Base-by-base conservation (phyloP, 352 stramenopile species). In the Thalassiosira hispida region DNA sequence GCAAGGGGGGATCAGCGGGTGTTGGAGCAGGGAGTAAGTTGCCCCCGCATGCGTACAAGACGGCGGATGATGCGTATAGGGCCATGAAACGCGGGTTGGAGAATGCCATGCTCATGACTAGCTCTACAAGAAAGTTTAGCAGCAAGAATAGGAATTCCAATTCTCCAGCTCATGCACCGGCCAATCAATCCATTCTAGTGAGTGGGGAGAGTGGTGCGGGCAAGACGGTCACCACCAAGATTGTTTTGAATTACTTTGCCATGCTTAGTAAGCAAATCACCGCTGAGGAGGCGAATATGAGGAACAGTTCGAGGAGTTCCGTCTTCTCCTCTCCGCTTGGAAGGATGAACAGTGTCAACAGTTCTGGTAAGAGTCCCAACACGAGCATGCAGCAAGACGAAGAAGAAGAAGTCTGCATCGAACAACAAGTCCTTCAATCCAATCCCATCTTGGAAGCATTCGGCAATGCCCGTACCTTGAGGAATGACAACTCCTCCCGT, bases 211-310 rank as follows among this genome's bases (percentile, higher is more conserved):
- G 92, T 11, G 96, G 96, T 49, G 96, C 96, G 29, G 96, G 96
- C 57, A 98, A 98, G 83, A 98, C 96, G 0, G 96, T 98, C 85
- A 98, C 96, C 9, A 97, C 96, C 16, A 98, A 98, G 86, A 97
- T 98, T 73, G 93, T 97, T 57, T 97, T 98, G 93, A 95, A 92
- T 55, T 96, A 98, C 77, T 85, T 98, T 44, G 95, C 95, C 0
- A 86, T 90, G 38, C 46, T 96, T 25, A 49, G 40, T 20, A 61
- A 73, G 31, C 31, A 38, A 38, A 38, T 38, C 31, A 38, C 31
- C 3, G 31, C 3, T 9, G 31, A 38, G 33, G 31, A 38, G 31
- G 31, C 31, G 31, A 38, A 38, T 8, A 38, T 38, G 31, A 38
- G 31, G 8, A n/a, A n/a, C n/a, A n/a, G n/a, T n/a, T n/a, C n/a